Base-by-base conservation (phyloP, 148 eudicot genomes). In the Chenopodium berlandieri region DNA sequence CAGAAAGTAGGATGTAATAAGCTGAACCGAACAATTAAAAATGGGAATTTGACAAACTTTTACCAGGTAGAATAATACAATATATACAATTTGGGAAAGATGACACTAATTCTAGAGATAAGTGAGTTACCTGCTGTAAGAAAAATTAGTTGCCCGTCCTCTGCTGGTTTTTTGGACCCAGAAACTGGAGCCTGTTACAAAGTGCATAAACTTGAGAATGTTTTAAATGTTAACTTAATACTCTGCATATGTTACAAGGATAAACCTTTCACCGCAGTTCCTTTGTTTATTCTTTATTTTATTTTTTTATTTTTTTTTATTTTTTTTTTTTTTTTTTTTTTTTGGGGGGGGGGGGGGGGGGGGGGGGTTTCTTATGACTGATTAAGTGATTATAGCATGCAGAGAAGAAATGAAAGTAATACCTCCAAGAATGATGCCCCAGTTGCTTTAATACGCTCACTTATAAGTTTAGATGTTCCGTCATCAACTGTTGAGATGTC, bases 401-500 rank as follows among this genome's bases (percentile, higher is more conserved):
- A 65, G 71, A 58, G 17, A 25, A 47, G 48, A 66, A 48, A 50
- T 32, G 62, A 62, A 8, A 37, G 27, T 31, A 78, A 65, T 82
- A 92, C 99, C 97, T 96, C 97, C 89, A 96, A 78, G 83, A 94
- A 96, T 27, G 88, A 86, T 2, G 99, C 99, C 66, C 99, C 97
- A 13, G 91, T 87, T 50, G 91, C 91, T 85, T 88, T 95, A 34
- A 96, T 87, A 32, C 80, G 86, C 73, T 81, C 85, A 80, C 90
- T 68, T 65, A 96, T 92, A 83, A 91, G 81, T 83, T 91, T 92
- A 52, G 99, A 90, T 37, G 97, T 92, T 70, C 86, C 85, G 27
- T 79, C 94, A 88, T 96, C 99, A 87, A 96, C 99, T 50, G 99
- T 96, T 27, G 99, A 96, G 85, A 96, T 89, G 83, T 96, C 99